phyloP scores from a whole-genome alignment of 2,329 filamentous ascomycete species.

The Dactylellina haptotyla region DNA sequence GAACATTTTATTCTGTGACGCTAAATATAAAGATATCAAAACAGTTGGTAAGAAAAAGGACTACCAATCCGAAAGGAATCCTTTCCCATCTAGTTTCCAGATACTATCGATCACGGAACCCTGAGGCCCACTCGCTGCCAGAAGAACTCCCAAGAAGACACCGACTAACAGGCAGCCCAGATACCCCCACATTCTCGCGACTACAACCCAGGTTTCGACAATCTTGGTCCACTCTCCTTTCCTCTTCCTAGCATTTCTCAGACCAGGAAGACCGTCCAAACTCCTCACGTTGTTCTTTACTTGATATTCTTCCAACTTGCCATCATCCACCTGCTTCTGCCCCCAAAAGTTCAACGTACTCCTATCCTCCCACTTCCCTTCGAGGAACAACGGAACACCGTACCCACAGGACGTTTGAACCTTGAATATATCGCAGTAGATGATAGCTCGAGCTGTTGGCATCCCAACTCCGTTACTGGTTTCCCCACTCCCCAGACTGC shows the following conservation, averaged over 20 bases:
- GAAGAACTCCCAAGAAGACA: conserved; percentile 27
- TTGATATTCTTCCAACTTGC: conserved; percentile 69
- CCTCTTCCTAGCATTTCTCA: conserved; percentile 67
- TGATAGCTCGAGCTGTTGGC: conserved; percentile 69
- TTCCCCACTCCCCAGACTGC: conserved; percentile 63
- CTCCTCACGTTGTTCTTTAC: conserved; percentile 67
- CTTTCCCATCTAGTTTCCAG: conserved; percentile 39
- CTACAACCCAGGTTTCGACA: conserved; percentile 21
- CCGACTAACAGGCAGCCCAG: conserved; percentile 29
- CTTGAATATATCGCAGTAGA: conserved; percentile 72
- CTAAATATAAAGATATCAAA: conserved; percentile 2
- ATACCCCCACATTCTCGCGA: conserved; percentile 35
- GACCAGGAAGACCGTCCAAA: conserved; percentile 70
- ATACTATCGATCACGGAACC: not conserved
- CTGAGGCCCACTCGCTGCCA: not conserved
- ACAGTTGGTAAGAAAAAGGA: not conserved
- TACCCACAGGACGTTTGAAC: conserved; percentile 75
- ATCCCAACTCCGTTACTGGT: conserved; percentile 56
- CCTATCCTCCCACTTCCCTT: conserved; percentile 65
- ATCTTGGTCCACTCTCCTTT: conserved; percentile 64
- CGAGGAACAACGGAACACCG: conserved; percentile 66
- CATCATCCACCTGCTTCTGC: conserved; percentile 65
- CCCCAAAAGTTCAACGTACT: conserved; percentile 69
- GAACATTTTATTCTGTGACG: not conserved
- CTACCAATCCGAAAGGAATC: conserved; percentile 35